Evolutionary conservation across 345 rosid genomes (phyloP), one percentile per base, ranked within the genome.

Genomic region (Draba incana): DNA sequence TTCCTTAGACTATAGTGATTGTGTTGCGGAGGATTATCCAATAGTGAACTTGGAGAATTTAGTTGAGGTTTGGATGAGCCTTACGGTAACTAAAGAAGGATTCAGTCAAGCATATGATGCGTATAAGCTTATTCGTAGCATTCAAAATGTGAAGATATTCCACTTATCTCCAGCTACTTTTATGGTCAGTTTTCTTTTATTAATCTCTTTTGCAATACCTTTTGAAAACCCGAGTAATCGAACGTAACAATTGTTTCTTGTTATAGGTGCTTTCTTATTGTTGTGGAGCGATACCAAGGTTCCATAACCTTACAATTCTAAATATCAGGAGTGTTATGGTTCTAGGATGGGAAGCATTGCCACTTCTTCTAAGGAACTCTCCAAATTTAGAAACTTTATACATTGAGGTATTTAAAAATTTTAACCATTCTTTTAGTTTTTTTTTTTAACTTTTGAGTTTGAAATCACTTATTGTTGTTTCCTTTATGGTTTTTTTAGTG

Each of bases 281-380:
- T 55, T 44, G 54, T 35, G 9, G 10, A 49, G 1, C 10, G 1
- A 33, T 62, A 39, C 68, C 62, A 16, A 39, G 62, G 24, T 53
- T 52, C 20, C 9, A 6, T 8, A 71, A 62, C 64, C 64, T 71
- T 11, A 55, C 42, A 15, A 1, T 2, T 4, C 45, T 63, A n/a
- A 15, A 13, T 27, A 6, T 63, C 3, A 62, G 13, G 63, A 62
- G 5, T 37, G 20, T 31, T 11, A 31, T 31, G 46, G 2, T 9
- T 5, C 75, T 53, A 70, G 75, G 75, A 63, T 71, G 75, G 75
- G 33, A 71, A 71, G 75, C 64, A 54, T 46, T 71, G 69, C 69
- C 69, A 62, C 28, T 35, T 63, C 64, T 71, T 46, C 50, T 71
- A 15, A 45, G 50, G 33, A 71, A n/a, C 42, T 54, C 33, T 62